A percentile compares a stretch with the other conserved stretches of the same genome.
Conservation (phyloP, 257 asterid genomes). For the Solanum rostratum region DNA sequence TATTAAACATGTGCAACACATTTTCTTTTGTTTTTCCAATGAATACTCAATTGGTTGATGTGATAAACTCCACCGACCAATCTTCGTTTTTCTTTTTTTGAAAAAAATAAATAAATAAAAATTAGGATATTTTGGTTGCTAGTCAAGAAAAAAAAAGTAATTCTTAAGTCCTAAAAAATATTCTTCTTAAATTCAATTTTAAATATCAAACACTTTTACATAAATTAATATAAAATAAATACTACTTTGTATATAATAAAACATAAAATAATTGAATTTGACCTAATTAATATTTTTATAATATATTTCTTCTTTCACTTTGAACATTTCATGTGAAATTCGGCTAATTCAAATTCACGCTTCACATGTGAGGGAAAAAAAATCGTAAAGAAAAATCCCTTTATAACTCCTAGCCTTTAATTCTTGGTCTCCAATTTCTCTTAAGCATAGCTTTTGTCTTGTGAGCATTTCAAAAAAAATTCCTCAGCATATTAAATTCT, state of each 20-base stretch:
- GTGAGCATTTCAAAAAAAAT: background rate
- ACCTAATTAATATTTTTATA: background rate
- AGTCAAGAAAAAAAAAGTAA: too few species aligned
- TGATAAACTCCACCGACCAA: background rate
- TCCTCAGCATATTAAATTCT: background rate
- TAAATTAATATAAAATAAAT: too few species aligned
- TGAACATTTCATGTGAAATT: too few species aligned
- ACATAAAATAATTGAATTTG: accelerated
- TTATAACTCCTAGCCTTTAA: background rate
- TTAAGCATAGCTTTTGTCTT: background rate
- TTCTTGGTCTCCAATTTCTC: background rate
- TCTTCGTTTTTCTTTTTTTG: background rate
- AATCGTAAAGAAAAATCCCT: background rate
- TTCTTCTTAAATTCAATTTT: too few species aligned
- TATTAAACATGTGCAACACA: background rate
- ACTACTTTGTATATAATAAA: background rate
- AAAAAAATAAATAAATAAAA: background rate
- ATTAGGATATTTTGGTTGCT: background rate
- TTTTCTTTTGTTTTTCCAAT: background rate
- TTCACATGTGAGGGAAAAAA: too few species aligned
- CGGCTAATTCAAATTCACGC: background rate
- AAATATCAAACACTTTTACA: background rate
- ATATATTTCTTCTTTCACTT: background rate
- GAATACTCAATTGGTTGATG: background rate
- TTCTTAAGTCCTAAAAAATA: too few species aligned